Conservation (phyloP, 2,329 filamentous ascomycete genomes). For the Sclerotinia borealis region DNA sequence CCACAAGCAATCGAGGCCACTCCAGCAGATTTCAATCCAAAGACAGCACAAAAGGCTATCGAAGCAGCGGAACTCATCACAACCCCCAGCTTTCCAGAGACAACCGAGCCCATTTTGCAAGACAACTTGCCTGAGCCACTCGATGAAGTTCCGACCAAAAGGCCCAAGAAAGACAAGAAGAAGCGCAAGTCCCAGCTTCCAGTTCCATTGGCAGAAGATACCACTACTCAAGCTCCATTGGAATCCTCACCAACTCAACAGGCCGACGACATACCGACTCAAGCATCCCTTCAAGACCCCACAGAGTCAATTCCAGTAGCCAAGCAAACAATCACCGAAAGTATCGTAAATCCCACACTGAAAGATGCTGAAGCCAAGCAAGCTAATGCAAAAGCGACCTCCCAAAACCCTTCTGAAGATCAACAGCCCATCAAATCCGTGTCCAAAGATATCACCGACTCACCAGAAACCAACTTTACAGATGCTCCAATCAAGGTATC, state of each 20-base stretch:
- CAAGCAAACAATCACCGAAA: neutral
- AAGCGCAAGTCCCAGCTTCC: conserved; percentile 18
- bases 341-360: neutral
- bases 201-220: conserved; percentile 5
- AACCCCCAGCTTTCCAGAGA: neutral
- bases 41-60: neutral
- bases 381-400: neutral
- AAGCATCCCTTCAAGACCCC: neutral
- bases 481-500: conserved; percentile 8
- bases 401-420: neutral
- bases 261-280: conserved; percentile 4
- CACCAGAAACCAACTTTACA: neutral
- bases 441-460: neutral
- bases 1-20: neutral
- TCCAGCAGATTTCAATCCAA: neutral
- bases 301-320: neutral
- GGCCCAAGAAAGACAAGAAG: conserved; percentile 26
- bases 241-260: neutral
- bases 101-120: neutral
- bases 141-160: conserved; percentile 14
- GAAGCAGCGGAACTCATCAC: neutral
- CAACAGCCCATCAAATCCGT: neutral
- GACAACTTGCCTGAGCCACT: neutral
- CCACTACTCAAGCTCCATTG: neutral
- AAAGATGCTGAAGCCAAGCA: neutral